Evolutionary conservation across 768 basidiomycete species (phyloP), one percentile per base, ranked within the genome.

Genomic region (Tylopilus balloui): DNA sequence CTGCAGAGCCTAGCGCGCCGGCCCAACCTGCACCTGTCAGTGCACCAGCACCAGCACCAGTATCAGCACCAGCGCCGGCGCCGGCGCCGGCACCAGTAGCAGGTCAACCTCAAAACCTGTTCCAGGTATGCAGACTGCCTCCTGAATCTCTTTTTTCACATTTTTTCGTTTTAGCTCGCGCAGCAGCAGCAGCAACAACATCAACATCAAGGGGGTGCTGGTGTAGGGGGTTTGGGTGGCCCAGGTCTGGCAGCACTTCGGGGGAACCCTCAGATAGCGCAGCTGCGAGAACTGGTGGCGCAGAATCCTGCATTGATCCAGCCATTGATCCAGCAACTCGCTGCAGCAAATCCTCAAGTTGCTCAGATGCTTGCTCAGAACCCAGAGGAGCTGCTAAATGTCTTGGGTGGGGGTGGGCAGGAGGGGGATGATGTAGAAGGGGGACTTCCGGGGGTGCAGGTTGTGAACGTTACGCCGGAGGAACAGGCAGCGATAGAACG

Each of bases 401-500:
- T 91, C 11, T 75, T 96, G 29, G 82, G 78, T 23, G 73, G 69
- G 9, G 73, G 71, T 19, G 66, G 71, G 28, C 67, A 63, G 17
- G 66, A 62, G 15, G 69, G 69, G 11, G 73, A 72, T 6, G 71
- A 64, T 3, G 75, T 67, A 4, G 79, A 69, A 0, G 78, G 64
- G 4, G 45, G 31, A 12, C 73, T 71, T 4, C 42, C 37, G 0
- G 60, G 53, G 3, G 15, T 59, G 20, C 65, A 69, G 14, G 76
- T 85, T 2, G 71, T 97, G 53, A 79, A 81, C 50, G 78, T 99
- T 34, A 94, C 94, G 6, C 75, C 78, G 32, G 92, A 96, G 52
- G 96, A 99, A 68, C 75, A 78, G 48, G 91, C 80, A 46, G 92
- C 94, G 8, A 95, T 99, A 52, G 77, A 85, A 66, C 77, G 96